Evolutionary conservation across 352 stramenopile genomes (phyloP).

Genomic region (Hyphochytrium catenoides): DNA sequence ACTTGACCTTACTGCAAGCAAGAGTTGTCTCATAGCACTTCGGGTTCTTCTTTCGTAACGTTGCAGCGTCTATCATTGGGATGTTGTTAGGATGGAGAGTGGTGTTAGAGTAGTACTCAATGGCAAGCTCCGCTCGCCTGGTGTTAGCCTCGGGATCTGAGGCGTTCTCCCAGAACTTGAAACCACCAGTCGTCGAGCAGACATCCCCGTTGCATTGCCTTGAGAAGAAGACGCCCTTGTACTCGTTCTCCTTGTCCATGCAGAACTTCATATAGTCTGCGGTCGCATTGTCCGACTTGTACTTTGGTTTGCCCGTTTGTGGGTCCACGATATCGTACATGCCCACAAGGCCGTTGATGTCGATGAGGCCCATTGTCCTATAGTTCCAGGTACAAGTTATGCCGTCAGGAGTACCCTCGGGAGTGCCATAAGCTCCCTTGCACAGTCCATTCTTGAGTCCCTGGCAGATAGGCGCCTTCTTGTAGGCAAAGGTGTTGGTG

Average conservation of each 20-base stretch:
- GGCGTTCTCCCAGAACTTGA: conserved; percentile 29
- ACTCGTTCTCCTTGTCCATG: conserved; percentile 18
- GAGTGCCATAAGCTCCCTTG: no score
- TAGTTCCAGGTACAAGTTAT: conserved; percentile 25
- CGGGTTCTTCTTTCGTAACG: conserved; percentile 20
- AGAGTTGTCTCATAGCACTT: conserved; percentile 31
- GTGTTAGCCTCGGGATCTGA: conserved; percentile 23
- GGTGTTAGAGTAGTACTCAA: conserved; percentile 22
- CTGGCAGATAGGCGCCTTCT: conserved; percentile 18
- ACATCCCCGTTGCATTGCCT: conserved; percentile 22
- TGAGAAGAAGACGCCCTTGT: conserved; percentile 21
- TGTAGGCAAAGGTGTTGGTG: conserved; percentile 18
- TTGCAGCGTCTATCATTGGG: conserved; percentile 18
- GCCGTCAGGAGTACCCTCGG: conserved; percentile 25
- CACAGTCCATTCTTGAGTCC: conserved; percentile 21
- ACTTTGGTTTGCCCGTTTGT: conserved; percentile 1
- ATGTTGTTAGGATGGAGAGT: conserved; percentile 8
- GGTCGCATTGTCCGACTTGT: conserved; percentile 10
- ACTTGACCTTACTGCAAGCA: no score
- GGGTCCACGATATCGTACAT: no score
- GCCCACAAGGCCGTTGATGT: conserved; percentile 33
- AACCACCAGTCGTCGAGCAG: no score
- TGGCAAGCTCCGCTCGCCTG: conserved; percentile 20
- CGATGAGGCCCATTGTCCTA: conserved; percentile 26
- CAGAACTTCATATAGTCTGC: conserved; percentile 24